A percentile compares a stretch with the other conserved stretches of the same genome.
Evolutionary conservation across 176 grass and related monocot genomes (phyloP).

Genomic region (Triticum urartu): DNA sequence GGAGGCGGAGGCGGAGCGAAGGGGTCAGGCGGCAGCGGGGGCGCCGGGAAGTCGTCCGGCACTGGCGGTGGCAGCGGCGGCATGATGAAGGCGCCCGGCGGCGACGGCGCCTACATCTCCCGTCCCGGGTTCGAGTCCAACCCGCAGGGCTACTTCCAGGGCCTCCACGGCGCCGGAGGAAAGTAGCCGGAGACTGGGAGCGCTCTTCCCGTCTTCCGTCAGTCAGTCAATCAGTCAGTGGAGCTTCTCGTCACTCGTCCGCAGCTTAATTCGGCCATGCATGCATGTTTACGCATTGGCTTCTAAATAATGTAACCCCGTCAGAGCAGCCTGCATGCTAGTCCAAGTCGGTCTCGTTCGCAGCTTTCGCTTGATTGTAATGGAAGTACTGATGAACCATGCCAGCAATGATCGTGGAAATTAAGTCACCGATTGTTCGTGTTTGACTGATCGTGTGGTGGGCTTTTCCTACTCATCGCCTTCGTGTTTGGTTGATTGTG

Average conservation of each 20-base stretch:
- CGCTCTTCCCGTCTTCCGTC: background rate
- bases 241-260: background rate
- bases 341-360: background rate
- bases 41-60: background rate
- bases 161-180: conserved; percentile 5
- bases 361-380: background rate
- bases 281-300: background rate
- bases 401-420: background rate
- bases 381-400: background rate
- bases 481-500: too few relatives aligned
- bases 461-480: too few relatives aligned
- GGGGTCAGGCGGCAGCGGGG: background rate
- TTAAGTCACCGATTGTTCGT: background rate
- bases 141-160: conserved; percentile 35
- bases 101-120: conserved; percentile 12
- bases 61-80: background rate
- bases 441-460: too few relatives aligned
- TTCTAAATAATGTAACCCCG: background rate
- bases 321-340: background rate
- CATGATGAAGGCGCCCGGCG: conserved; percentile 27
- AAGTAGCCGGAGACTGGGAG: conserved; percentile 12
- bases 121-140: conserved; percentile 22
- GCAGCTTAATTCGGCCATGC: background rate
- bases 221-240: background rate
- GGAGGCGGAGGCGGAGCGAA: background rate